Evolutionary conservation across 1,139 yeast genomes (phyloP).

Genomic region (Saccharomyces hybrid): DNA sequence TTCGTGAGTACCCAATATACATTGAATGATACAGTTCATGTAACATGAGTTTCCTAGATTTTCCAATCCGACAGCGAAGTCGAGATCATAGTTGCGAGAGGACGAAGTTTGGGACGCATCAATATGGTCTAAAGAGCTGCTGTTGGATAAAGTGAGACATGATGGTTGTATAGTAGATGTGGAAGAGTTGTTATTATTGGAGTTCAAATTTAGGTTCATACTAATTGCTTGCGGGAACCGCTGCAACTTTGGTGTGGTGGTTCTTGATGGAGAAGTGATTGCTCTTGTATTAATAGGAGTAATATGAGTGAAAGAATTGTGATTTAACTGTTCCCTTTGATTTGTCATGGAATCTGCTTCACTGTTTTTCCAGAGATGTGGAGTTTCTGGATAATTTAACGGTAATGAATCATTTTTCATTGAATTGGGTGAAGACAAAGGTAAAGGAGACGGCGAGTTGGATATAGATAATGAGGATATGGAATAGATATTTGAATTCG

Average conservation of each 20-base stretch:
- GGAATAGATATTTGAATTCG: background rate
- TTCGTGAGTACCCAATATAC: slow-evolving; percentile 51
- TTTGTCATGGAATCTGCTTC: background rate
- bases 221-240: background rate
- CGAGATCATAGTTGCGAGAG: slow-evolving; percentile 13
- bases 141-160: background rate
- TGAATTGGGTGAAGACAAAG: background rate
- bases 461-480: slow-evolving; percentile 3
- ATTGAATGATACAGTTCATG: slow-evolving; percentile 85
- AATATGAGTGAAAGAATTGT: slow-evolving; percentile 1
- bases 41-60: slow-evolving; percentile 92
- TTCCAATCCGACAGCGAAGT: slow-evolving; percentile 50
- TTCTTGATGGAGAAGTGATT: slow-evolving; percentile 3
- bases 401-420: background rate
- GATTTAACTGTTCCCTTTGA: background rate
- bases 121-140: background rate
- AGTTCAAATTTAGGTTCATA: background rate
- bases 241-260: background rate
- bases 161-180: background rate
- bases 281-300: slow-evolving; percentile 7
- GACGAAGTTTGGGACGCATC: background rate
- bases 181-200: background rate
- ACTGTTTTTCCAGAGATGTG: slow-evolving; percentile 7
- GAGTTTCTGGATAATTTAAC: slow-evolving; percentile 17
- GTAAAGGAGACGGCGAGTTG: slow-evolving; percentile 3